These are phyloP conservation scores for Abortiporus biennis DNA, from an alignment of 1,284 basidiomycete genomes.

Conservation along the genomic window DNA sequence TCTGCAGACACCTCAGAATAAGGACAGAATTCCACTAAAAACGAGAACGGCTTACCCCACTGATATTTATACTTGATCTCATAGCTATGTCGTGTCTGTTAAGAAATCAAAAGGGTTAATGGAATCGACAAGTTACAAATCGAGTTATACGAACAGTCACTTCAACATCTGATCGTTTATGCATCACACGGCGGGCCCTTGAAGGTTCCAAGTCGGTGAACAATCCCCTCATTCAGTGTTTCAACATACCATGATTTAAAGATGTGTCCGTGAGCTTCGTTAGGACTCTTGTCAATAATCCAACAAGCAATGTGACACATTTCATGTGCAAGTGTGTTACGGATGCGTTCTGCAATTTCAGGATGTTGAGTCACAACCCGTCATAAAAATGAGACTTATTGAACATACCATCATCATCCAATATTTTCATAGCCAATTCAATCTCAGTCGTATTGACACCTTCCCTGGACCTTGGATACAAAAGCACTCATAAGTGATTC, in stretches of 20 bases:
- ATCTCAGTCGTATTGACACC: slow-evolving; percentile 53
- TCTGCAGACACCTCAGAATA: slow-evolving; percentile 29
- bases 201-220: not conserved
- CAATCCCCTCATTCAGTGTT: not conserved
- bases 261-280: slow-evolving; percentile 61
- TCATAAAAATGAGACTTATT: not conserved
- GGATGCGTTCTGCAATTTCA: slow-evolving; percentile 53
- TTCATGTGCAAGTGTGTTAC: slow-evolving; percentile 78
- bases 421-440: slow-evolving; percentile 72
- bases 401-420: slow-evolving; percentile 61
- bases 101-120: not conserved
- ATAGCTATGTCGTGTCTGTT: slow-evolving; percentile 47
- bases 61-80: slow-evolving; percentile 72
- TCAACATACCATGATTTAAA: slow-evolving; percentile 64
- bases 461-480: slow-evolving; percentile 40
- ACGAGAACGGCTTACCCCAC: slow-evolving; percentile 52
- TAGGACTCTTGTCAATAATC: slow-evolving; percentile 62
- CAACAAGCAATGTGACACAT: slow-evolving; percentile 86
- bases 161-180: slow-evolving; percentile 54
- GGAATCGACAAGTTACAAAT: slow-evolving; percentile 1
- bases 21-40: not conserved
- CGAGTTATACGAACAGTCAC: slow-evolving; percentile 56
- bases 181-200: slow-evolving; percentile 64
- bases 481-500: not conserved
- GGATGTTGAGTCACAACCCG: not conserved